These are phyloP conservation scores for Lachancea meyersii DNA, from an alignment of 805 yeast species.

Conservation along the genomic window DNA sequence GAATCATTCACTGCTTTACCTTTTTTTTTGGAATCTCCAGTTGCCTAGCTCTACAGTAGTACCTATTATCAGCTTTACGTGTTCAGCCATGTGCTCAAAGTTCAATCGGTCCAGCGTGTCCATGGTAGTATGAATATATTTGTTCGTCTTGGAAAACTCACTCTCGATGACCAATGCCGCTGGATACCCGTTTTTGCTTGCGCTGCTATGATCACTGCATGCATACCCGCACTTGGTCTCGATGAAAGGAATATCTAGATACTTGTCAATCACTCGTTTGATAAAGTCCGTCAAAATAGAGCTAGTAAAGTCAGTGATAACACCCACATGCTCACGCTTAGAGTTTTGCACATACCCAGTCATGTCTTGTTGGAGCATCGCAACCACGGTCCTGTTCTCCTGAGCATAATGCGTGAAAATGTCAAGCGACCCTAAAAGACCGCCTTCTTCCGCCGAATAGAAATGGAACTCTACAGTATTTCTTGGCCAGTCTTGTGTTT, in stretches of 20 bases:
- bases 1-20: not conserved
- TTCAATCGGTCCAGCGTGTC: slow-evolving; percentile 81
- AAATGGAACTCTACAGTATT: slow-evolving; percentile 89
- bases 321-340: slow-evolving; percentile 62
- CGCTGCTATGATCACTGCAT: slow-evolving; percentile 90
- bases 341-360: slow-evolving; percentile 65
- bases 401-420: slow-evolving; percentile 51
- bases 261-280: slow-evolving; percentile 52
- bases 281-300: slow-evolving; percentile 51
- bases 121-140: slow-evolving; percentile 65
- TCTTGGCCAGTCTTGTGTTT: slow-evolving; percentile 41
- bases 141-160: slow-evolving; percentile 55
- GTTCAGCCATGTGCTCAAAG: slow-evolving; percentile 73
- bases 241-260: slow-evolving; percentile 61
- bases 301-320: slow-evolving; percentile 66
- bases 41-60: slow-evolving; percentile 60
- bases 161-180: slow-evolving; percentile 78
- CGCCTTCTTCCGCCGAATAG: slow-evolving; percentile 94
- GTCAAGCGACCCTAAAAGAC: slow-evolving; percentile 78
- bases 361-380: slow-evolving; percentile 94
- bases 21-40: slow-evolving; percentile 15
- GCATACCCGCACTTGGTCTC: slow-evolving; percentile 87
- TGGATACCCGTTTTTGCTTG: slow-evolving; percentile 77
- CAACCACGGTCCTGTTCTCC: slow-evolving; percentile 48
- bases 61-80: slow-evolving; percentile 69